Conservation (phyloP, 768 basidiomycete genomes). For the Russula virescens region DNA sequence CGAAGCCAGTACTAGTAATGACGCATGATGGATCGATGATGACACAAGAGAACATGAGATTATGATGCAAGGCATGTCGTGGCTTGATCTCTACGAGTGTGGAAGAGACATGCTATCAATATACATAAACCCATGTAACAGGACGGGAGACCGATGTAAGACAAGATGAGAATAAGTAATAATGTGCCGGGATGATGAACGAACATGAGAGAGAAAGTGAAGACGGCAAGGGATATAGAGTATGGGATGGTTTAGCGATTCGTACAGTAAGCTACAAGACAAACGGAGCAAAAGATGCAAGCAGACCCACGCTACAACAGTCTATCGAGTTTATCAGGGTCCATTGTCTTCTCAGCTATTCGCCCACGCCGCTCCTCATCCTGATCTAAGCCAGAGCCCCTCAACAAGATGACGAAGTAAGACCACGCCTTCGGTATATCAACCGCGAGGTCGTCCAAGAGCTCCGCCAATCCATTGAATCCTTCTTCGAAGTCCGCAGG, state of each 20-base stretch:
- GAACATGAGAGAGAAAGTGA: slow-evolving; percentile 19
- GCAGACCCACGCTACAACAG: slow-evolving; percentile 14
- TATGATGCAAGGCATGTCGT: not conserved
- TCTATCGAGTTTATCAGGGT: slow-evolving; percentile 51
- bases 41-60: no score
- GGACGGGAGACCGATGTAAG: not conserved
- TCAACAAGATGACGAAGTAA: slow-evolving; percentile 69
- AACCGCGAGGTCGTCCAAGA: slow-evolving; percentile 83
- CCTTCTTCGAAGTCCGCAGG: slow-evolving; percentile 66
- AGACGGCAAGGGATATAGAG: slow-evolving; percentile 19
- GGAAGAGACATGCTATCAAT: slow-evolving; percentile 11
- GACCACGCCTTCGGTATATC: slow-evolving; percentile 85
- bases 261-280: slow-evolving; percentile 22
- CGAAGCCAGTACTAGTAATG: no score
- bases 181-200: slow-evolving; percentile 13
- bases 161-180: slow-evolving; percentile 10
- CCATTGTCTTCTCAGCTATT: slow-evolving; percentile 56
- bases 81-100: not conserved
- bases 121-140: slow-evolving; percentile 15
- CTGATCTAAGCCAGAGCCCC: slow-evolving; percentile 52
- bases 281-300: slow-evolving; percentile 12
- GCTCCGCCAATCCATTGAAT: slow-evolving; percentile 60
- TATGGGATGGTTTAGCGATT: slow-evolving; percentile 17
- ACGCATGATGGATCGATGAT: no score
- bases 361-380: slow-evolving; percentile 53